Evolutionary conservation across 116 monocot genomes (phyloP).

Genomic region (Trichopus zeylanicus): DNA sequence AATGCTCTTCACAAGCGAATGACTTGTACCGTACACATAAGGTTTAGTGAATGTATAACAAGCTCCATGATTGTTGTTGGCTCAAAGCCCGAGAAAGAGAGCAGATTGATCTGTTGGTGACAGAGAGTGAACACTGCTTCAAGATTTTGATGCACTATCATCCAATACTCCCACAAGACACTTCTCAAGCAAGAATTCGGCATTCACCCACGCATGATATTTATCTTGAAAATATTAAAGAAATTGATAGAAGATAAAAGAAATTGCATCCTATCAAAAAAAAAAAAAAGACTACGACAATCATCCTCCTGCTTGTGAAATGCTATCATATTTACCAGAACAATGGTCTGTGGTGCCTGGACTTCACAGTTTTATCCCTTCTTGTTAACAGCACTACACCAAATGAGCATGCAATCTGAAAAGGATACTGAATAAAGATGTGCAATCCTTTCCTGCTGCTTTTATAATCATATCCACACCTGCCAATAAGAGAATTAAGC

Average conservation of each 20-base stretch:
- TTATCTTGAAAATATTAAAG: conserved; percentile 45
- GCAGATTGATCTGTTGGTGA: no score
- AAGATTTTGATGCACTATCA: conserved; percentile 19
- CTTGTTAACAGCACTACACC: no score
- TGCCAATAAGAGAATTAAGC: conserved; percentile 13
- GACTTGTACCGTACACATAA: no score
- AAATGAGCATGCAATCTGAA: no score
- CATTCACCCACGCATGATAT: conserved; percentile 99
- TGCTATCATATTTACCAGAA: background rate
- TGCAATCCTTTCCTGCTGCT: conserved; percentile 91
- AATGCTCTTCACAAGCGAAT: no score
- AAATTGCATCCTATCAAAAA: background rate
- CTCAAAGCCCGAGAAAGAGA: no score
- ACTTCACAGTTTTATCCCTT: no score
- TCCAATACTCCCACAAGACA: conserved; percentile 88
- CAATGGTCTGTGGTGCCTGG: no score
- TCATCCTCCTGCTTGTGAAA: background rate
- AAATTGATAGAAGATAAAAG: background rate
- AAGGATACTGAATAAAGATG: conserved; percentile 99
- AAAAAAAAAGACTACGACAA: background rate
- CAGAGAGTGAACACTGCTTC: no score
- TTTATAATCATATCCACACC: conserved; percentile 97
- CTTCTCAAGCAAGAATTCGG: conserved; percentile 86
- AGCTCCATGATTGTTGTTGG: no score
- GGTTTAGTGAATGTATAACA: no score